Evolutionary conservation across 805 yeast species (phyloP).

Genomic region (Nakazawaea siamensis): DNA sequence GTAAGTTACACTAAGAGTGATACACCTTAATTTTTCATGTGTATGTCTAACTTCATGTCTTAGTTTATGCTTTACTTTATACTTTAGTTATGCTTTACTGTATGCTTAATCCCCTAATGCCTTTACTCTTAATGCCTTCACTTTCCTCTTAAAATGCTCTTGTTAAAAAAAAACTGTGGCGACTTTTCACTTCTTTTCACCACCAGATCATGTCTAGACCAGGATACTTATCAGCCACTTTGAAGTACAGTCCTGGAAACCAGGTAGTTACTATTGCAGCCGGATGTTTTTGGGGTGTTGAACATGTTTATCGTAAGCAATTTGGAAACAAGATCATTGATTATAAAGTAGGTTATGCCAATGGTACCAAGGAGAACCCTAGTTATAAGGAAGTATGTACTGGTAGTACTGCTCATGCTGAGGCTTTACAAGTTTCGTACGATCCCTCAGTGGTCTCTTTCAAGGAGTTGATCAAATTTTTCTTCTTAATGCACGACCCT

Average conservation of each 20-base stretch:
- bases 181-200: too few relatives aligned
- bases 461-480: conserved; percentile 66
- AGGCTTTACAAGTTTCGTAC: conserved; percentile 73
- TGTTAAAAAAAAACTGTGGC: too few relatives aligned
- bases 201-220: too few relatives aligned
- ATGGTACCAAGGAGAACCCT: conserved; percentile 52
- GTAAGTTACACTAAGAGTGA: too few relatives aligned
- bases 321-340: conserved; percentile 62
- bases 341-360: conserved; percentile 84
- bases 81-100: too few relatives aligned
- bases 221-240: too few relatives aligned
- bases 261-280: conserved; percentile 50
- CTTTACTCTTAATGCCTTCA: too few relatives aligned
- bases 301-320: conserved; percentile 69
- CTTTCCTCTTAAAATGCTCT: too few relatives aligned
- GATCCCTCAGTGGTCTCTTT: conserved; percentile 60
- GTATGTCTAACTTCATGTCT: too few relatives aligned
- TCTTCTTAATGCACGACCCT: conserved; percentile 92
- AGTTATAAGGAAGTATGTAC: conserved; percentile 67
- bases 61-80: too few relatives aligned
- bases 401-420: conserved; percentile 75
- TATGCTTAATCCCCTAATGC: too few relatives aligned
- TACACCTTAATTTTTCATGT: too few relatives aligned
- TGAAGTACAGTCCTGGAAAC: conserved; percentile 31
- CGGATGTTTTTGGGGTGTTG: conserved; percentile 87